phyloP scores from a whole-genome alignment of 768 basidiomycete species.

The Mycena amicta region DNA sequence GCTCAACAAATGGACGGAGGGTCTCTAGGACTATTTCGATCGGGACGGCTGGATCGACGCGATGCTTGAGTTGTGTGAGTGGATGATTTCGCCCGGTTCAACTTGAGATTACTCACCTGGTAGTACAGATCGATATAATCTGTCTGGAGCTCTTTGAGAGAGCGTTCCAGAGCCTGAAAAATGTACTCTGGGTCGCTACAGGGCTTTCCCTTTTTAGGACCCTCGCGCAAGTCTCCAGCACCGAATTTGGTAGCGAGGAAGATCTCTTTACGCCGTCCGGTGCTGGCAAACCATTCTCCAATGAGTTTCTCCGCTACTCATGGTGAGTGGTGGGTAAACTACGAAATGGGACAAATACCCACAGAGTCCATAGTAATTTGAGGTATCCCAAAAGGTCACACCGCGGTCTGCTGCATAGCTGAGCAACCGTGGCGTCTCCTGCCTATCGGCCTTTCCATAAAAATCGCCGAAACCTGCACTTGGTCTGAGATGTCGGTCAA shows the following conservation, averaged over 20 bases:
- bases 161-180: conserved; percentile 29
- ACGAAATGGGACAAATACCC: not conserved
- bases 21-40: conserved; percentile 29
- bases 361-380: conserved; percentile 36
- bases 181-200: conserved; percentile 39
- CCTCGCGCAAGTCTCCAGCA: conserved; percentile 10
- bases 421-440: conserved; percentile 11
- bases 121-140: conserved; percentile 36
- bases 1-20: conserved; percentile 22
- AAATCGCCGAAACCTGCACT: conserved; percentile 22
- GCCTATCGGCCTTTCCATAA: conserved; percentile 17
- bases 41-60: conserved; percentile 20
- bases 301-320: conserved; percentile 35
- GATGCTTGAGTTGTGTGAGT: conserved; percentile 15
- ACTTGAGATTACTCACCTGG: conserved; percentile 8
- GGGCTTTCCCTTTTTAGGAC: conserved; percentile 22
- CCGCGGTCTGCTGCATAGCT: conserved; percentile 31
- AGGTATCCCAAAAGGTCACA: conserved; percentile 48
- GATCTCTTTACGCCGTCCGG: conserved; percentile 33
- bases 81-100: not conserved
- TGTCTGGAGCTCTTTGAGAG: conserved; percentile 33
- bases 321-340: not conserved
- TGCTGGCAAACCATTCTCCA: conserved; percentile 41
- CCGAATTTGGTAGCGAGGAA: conserved; percentile 57
- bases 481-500: not conserved